These are phyloP conservation scores for Cylindrotheca fusiformis DNA, from an alignment of 108 stramenopile species.

Conservation along the genomic window DNA sequence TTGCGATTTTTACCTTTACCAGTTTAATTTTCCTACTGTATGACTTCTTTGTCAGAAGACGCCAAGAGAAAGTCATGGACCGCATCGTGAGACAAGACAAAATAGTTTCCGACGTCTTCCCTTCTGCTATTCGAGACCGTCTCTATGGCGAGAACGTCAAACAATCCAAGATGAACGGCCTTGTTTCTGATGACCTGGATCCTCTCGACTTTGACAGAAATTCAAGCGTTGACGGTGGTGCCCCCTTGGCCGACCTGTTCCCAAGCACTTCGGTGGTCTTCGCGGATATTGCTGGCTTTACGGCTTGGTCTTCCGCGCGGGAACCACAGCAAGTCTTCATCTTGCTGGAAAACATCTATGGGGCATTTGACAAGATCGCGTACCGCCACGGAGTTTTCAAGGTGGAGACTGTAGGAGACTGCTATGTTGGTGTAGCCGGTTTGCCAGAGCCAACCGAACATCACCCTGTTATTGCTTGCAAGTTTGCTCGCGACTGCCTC, in stretches of 20 bases:
- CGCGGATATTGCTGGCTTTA: not conserved
- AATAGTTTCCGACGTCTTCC: constrained; percentile 1
- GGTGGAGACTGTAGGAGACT: not conserved
- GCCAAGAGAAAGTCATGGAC: constrained; percentile 10
- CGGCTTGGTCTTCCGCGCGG: not conserved
- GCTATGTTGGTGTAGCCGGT: not conserved
- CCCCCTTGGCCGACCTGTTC: not conserved
- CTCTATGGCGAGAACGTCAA: not conserved
- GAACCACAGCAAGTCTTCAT: not conserved
- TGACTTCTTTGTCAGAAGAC: constrained; percentile 8
- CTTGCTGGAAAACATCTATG: not conserved
- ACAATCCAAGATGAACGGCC: not conserved
- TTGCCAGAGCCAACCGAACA: not conserved
- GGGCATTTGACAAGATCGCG: not conserved
- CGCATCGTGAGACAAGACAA: not conserved
- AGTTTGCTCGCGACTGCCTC: constrained; percentile 7
- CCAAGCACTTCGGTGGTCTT: not conserved
- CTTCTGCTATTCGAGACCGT: constrained; percentile 1
- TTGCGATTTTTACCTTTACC: constrained; percentile 13
- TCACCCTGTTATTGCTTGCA: not conserved
- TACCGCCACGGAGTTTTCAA: not conserved
- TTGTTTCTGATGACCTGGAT: no score
- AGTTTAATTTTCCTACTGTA: constrained; percentile 1
- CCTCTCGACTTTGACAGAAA: not conserved
- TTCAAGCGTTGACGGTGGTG: not conserved